Evolutionary conservation across 2,329 filamentous ascomycete genomes (phyloP).

Genomic region (Pseudocercospora macadamiae): DNA sequence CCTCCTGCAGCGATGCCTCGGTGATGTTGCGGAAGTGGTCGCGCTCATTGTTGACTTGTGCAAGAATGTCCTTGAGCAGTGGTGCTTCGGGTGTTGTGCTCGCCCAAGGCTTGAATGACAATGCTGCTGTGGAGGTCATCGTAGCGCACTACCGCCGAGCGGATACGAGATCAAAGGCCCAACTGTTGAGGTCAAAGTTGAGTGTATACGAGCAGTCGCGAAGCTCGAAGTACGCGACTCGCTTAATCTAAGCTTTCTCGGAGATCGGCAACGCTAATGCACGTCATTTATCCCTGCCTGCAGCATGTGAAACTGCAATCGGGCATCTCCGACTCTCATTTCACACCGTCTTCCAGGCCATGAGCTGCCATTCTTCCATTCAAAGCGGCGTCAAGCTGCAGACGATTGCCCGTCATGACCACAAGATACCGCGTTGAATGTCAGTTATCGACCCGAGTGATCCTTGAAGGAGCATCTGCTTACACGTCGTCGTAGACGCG

Average conservation of each 20-base stretch:
- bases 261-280: background rate
- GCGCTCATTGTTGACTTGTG: constrained; percentile 75
- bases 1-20: constrained; percentile 70
- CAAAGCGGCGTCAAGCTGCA: background rate
- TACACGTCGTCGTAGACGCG: constrained; percentile 63
- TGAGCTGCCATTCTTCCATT: no score
- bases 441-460: constrained; percentile 21
- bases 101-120: constrained; percentile 68
- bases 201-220: background rate
- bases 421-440: constrained; percentile 45
- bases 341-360: background rate
- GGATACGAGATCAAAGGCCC: background rate
- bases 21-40: constrained; percentile 81
- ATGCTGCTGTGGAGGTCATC: constrained; percentile 35
- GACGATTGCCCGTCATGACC: constrained; percentile 34
- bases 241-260: background rate
- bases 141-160: background rate
- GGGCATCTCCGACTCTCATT: constrained; percentile 12
- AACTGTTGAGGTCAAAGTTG: background rate
- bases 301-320: constrained; percentile 7
- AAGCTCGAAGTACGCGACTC: background rate
- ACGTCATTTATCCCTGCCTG: background rate
- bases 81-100: constrained; percentile 58
- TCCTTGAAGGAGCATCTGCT: background rate
- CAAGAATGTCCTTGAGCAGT: constrained; percentile 73